A percentile compares a stretch with the other conserved stretches of the same genome.
phyloP scores from a whole-genome alignment of 2,329 filamentous ascomycete genomes.

The Biscogniauxia sp. region DNA sequence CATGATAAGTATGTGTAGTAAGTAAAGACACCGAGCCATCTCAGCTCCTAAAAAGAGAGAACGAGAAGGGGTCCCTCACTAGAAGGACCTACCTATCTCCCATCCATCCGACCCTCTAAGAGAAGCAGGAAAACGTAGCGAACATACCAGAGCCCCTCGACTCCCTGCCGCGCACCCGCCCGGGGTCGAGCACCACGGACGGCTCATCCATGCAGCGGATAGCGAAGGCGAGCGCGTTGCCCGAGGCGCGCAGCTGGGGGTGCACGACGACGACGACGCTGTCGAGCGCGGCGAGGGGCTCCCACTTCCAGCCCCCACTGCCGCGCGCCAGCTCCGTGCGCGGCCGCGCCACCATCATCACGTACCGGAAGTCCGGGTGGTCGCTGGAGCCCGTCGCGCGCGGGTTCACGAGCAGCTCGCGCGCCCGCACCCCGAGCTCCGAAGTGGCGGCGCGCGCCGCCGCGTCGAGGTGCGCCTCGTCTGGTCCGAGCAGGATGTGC shows the following conservation, averaged over 20 bases:
- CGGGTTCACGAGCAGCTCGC: not conserved
- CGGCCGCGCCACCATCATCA: not conserved
- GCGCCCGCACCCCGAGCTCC: not conserved
- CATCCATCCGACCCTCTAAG: not conserved
- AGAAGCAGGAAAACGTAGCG: not conserved
- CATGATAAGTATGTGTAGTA: not conserved
- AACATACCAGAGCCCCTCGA: too few relatives aligned
- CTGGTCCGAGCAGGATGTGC: not conserved
- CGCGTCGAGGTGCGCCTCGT: not conserved
- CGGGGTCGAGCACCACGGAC: not conserved
- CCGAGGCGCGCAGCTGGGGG: not conserved
- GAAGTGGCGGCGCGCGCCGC: too few relatives aligned
- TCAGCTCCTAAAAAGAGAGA: too few relatives aligned
- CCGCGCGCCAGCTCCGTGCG: not conserved
- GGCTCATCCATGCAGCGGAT: not conserved
- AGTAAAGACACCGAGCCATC: not conserved
- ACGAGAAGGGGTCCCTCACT: not conserved
- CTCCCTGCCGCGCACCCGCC: not conserved
- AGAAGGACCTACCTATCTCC: not conserved
- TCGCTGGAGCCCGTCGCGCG: not conserved
- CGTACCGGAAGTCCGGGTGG: not conserved
- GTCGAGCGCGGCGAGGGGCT: not conserved
- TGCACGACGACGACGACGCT: not conserved
- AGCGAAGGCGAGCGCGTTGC: not conserved
- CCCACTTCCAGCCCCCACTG: not conserved